Base-by-base conservation (phyloP, 345 rosid genomes). In the Populus deltoides region DNA sequence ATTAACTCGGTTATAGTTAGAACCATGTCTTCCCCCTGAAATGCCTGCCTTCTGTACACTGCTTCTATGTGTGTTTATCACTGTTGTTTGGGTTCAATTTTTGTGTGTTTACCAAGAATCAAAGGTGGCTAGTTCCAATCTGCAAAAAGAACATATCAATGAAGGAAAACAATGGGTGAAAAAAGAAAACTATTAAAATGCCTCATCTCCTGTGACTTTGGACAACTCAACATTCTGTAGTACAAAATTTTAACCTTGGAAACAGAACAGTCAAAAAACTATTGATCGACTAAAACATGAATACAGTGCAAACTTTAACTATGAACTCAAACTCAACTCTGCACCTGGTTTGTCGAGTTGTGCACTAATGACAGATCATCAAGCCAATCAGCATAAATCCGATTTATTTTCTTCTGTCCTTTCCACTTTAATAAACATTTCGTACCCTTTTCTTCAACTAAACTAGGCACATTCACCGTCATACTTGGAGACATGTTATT, bases 301-400 rank as follows among this genome's bases (percentile, higher is more conserved):
- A 16, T 8, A 15, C n/a, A n/a, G 49, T 33, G 25, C 10, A 24
- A 71, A 63, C 38, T 31, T 36, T 63, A 43, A 11, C 47, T 43
- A 43, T 43, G n/a, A 31, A 25, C 80, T 24, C 65, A 24, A 24
- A 59, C 65, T 78, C 76, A 74, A 66, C 62, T 74, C 82, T 74
- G 78, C 9, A 59, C 80, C 31, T 67, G 80, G 68, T 68, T 83
- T 11, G 80, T 66, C 35, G 69, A 76, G 47, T 71, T 76, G 33
- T 27, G 75, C 33, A 81, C 82, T 61, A 92, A 81, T 49, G 98
- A 98, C 81, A 91, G 73, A 86, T 93, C 99, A 33, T 93, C 97
- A 7, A 93, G 91, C 99, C 99, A 96, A 66, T 96, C 98, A 7
- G 86, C 99, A 77, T 96, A 96, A 47, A 96, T 93, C 61, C 89